Evolutionary conservation across 306 rosid species (phyloP).

Genomic region (Aeschynomene evenia): DNA sequence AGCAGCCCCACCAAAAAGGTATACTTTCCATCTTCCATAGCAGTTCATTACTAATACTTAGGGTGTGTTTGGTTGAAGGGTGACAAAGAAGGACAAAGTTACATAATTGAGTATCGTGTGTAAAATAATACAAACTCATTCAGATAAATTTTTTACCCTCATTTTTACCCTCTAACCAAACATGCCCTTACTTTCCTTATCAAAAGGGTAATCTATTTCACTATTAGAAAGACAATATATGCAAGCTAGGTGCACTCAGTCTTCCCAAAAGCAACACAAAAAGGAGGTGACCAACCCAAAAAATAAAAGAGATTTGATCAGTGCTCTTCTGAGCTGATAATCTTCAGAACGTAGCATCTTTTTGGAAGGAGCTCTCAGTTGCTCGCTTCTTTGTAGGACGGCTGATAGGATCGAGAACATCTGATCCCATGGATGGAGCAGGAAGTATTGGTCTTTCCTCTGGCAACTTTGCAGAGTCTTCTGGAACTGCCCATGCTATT

Average conservation of each 20-base stretch:
- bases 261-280: conserved; percentile 13
- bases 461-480: conserved; percentile 33
- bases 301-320: conserved; percentile 27
- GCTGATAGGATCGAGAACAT: conserved; percentile 29
- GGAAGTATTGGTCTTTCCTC: conserved; percentile 30
- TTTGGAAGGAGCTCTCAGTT: conserved; percentile 34
- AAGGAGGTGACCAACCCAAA: conserved; percentile 3
- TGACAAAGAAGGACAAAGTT: no score
- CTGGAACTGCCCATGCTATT: conserved; percentile 57
- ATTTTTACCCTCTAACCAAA: no score
- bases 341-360: conserved; percentile 12
- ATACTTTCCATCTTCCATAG: conserved; percentile 6
- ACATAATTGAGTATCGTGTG: no score
- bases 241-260: neutral
- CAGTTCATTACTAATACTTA: neutral
- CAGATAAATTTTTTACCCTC: no score
- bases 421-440: conserved; percentile 26
- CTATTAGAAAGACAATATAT: neutral
- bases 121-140: no score
- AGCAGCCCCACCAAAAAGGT: neutral
- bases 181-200: neutral
- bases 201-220: conserved; percentile 3
- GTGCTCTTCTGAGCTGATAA: conserved; percentile 13
- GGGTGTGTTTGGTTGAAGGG: no score
- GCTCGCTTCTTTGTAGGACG: conserved; percentile 69